Conservation (phyloP, 805 yeast species). For the Myxozyma sirexii region DNA sequence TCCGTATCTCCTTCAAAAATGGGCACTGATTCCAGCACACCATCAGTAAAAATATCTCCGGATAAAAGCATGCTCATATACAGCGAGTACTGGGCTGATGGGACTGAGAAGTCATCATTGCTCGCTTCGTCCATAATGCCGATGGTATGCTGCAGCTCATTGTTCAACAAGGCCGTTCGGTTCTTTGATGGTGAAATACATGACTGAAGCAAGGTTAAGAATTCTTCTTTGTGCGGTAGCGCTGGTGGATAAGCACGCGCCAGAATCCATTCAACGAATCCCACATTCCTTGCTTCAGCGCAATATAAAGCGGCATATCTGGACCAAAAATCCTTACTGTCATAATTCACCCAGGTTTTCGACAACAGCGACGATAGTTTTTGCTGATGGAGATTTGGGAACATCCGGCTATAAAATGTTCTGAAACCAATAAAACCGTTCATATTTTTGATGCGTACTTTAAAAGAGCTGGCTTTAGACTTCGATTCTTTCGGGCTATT, state of each 20-base stretch:
- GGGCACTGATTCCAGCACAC: not conserved
- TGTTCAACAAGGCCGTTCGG: not conserved
- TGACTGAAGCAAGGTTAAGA: not conserved
- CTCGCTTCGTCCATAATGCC: not conserved
- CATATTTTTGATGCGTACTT: not conserved
- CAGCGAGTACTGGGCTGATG: not conserved
- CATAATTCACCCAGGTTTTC: slow-evolving; percentile 22
- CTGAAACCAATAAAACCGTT: slow-evolving; percentile 30
- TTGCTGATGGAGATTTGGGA: slow-evolving; percentile 22
- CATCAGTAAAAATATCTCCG: not conserved
- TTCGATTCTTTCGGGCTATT: not conserved
- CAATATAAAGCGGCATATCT: slow-evolving; percentile 20
- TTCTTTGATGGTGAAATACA: not conserved
- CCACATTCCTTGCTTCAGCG: slow-evolving; percentile 15
- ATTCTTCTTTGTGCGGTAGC: slow-evolving; percentile 9
- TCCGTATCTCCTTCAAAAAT: not conserved
- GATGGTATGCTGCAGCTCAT: slow-evolving; percentile 1
- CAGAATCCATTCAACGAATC: slow-evolving; percentile 25
- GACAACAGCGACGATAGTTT: slow-evolving; percentile 20
- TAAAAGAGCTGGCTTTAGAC: not conserved
- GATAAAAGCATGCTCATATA: slow-evolving; percentile 1
- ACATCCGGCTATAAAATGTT: slow-evolving; percentile 21
- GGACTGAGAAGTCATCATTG: not conserved
- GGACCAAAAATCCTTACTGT: slow-evolving; percentile 26
- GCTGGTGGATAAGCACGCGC: slow-evolving; percentile 18